Percentiles rank a stretch among this genome's conserved stretches.
Evolutionary conservation across 2,329 filamentous ascomycete genomes (phyloP).

Genomic region (Hymenoscyphus fructigenus): DNA sequence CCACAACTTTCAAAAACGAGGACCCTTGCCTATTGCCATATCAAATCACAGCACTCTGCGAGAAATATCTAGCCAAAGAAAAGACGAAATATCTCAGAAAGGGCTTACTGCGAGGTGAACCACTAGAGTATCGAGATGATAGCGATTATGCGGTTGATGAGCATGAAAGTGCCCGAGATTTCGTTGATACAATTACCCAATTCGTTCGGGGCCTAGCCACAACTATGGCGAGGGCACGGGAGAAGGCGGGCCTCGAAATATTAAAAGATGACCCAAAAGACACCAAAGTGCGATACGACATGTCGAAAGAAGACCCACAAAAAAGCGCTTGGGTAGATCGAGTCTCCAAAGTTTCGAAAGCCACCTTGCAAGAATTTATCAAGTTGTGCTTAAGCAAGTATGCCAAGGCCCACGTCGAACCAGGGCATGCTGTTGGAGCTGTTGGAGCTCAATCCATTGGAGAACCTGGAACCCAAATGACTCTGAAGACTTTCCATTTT

Average conservation of each 20-base stretch:
- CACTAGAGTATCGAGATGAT: conserved; percentile 68
- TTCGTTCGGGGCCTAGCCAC: conserved; percentile 66
- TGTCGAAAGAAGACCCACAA: conserved; percentile 31
- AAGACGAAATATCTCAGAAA: conserved; percentile 62
- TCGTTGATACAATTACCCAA: conserved; percentile 73
- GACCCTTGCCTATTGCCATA: conserved; percentile 71
- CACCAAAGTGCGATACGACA: conserved; percentile 32
- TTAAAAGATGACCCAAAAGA: conserved; percentile 39
- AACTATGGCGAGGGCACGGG: conserved; percentile 56
- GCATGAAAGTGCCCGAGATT: conserved; percentile 78
- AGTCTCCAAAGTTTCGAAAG: conserved; percentile 78
- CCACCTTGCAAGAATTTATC: conserved; percentile 75
- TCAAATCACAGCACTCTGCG: conserved; percentile 69
- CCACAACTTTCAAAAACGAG: conserved; percentile 74
- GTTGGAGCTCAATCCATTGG: conserved; percentile 97
- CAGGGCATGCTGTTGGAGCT: conserved; percentile 92
- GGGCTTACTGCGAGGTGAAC: conserved; percentile 56
- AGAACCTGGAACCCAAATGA: conserved; percentile 99
- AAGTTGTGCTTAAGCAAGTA: conserved; percentile 84
- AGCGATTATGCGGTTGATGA: conserved; percentile 71
- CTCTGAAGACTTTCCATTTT: conserved; percentile 99
- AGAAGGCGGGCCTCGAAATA: conserved; percentile 50
- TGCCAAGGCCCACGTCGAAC: conserved; percentile 85
- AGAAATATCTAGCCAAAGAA: conserved; percentile 66
- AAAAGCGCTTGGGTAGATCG: conserved; percentile 52